A percentile compares a stretch with the other conserved stretches of the same genome.
Conservation (phyloP, 2,329 filamentous ascomycete species). For the Decorospora gaudefroyi region DNA sequence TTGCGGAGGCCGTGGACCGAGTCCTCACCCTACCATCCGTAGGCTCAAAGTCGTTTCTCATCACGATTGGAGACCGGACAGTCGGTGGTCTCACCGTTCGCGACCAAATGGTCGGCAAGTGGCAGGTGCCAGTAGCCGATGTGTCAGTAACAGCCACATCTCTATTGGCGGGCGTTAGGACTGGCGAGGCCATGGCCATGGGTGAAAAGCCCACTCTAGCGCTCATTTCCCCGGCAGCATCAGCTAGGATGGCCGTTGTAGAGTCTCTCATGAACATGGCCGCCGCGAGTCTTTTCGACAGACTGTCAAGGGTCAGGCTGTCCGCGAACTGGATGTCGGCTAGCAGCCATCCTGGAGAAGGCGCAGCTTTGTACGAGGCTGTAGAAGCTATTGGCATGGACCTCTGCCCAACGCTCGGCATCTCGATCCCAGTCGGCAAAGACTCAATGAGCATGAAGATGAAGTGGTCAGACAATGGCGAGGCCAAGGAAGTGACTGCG, state of each 20-base stretch:
- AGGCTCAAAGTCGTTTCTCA: constrained; percentile 95
- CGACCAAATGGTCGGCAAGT: constrained; percentile 95
- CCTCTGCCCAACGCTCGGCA: constrained; percentile 83
- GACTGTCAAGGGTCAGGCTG: constrained; percentile 78
- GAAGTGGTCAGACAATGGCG: constrained; percentile 71
- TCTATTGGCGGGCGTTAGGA: constrained; percentile 70
- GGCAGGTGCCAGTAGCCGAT: constrained; percentile 93
- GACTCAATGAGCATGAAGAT: constrained; percentile 99
- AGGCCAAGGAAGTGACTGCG: constrained; percentile 83
- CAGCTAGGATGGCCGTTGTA: constrained; percentile 93
- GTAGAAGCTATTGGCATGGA: constrained; percentile 93
- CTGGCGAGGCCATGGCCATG: constrained; percentile 97
- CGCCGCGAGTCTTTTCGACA: constrained; percentile 73
- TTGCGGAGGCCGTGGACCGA: constrained; percentile 74
- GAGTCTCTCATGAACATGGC: constrained; percentile 93
- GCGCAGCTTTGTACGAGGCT: constrained; percentile 88
- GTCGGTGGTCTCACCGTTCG: constrained; percentile 86
- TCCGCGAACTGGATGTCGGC: constrained; percentile 99
- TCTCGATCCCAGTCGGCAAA: constrained; percentile 95
- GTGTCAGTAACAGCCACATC: constrained; percentile 90
- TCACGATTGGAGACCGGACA: constrained; percentile 91
- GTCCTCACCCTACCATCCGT: constrained; percentile 86
- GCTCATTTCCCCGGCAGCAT: constrained; percentile 85
- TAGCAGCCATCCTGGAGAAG: constrained; percentile 90
- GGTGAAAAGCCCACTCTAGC: constrained; percentile 89